Percentiles rank a stretch among this genome's conserved stretches.
These are phyloP conservation scores for Solanum pinnatisectum DNA, from an alignment of 257 asterid genomes.

Conservation along the genomic window DNA sequence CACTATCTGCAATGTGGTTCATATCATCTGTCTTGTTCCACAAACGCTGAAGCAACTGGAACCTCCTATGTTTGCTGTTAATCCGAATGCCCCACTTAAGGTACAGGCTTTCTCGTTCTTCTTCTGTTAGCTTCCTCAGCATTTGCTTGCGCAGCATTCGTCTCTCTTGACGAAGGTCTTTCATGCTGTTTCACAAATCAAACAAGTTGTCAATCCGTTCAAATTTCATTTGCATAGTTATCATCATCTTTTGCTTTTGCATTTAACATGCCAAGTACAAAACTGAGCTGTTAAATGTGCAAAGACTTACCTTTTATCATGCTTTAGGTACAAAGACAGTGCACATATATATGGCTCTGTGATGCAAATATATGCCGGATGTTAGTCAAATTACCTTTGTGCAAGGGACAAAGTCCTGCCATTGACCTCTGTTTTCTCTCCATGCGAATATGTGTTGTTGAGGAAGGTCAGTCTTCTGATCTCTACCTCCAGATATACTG, in stretches of 20 bases:
- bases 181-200: conserved; percentile 32
- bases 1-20: conserved; percentile 68
- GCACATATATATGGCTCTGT: neutral
- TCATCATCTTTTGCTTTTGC: neutral
- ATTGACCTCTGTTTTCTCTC: conserved; percentile 51
- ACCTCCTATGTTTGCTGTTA: conserved; percentile 57
- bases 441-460: conserved; percentile 46
- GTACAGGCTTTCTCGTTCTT: conserved; percentile 63
- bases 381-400: conserved; percentile 41
- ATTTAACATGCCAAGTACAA: neutral
- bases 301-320: neutral
- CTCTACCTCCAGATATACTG: conserved; percentile 85
- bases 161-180: conserved; percentile 69
- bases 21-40: conserved; percentile 65
- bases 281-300: neutral
- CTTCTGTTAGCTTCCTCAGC: conserved; percentile 65
- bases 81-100: conserved; percentile 75
- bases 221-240: neutral
- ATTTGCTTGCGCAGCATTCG: conserved; percentile 60
- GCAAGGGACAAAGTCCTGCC: conserved; percentile 44
- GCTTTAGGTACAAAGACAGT: neutral
- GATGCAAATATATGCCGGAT: too few relatives aligned
- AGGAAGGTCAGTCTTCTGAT: conserved; percentile 68
- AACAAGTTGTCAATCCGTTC: neutral
- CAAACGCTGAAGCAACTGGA: conserved; percentile 55